A percentile compares a stretch with the other conserved stretches of the same genome.
Conservation (phyloP, 495 filamentous ascomycete genomes). For the Tirmania nivea region DNA sequence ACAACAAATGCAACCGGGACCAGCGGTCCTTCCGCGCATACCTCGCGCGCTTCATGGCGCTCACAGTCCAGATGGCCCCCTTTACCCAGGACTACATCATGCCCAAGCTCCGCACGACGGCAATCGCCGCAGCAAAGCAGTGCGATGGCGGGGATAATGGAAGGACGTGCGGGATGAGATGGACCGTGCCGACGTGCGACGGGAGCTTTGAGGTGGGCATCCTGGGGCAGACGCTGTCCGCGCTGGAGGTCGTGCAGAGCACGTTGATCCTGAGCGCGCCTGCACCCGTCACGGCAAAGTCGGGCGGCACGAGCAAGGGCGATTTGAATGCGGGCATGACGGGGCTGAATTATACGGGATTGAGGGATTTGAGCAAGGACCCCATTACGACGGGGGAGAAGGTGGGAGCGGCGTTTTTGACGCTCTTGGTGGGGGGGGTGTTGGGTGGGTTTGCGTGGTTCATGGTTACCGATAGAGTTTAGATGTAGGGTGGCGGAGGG, state of each 20-base stretch:
- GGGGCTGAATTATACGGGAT: slow-evolving; percentile 10
- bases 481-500: too few species aligned
- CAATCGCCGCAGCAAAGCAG: slow-evolving; percentile 42
- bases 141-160: slow-evolving; percentile 40
- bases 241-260: slow-evolving; percentile 35
- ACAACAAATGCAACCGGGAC: slow-evolving; percentile 44
- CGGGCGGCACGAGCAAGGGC: slow-evolving; percentile 44
- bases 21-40: slow-evolving; percentile 76
- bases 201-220: slow-evolving; percentile 19
- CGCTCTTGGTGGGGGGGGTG: slow-evolving; percentile 22
- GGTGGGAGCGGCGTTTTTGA: slow-evolving; percentile 44
- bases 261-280: slow-evolving; percentile 25
- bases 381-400: slow-evolving; percentile 34
- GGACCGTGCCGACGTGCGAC: slow-evolving; percentile 33
- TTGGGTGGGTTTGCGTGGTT: neutral
- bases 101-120: slow-evolving; percentile 40
- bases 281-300: slow-evolving; percentile 32
- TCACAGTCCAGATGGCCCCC: slow-evolving; percentile 46
- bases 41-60: slow-evolving; percentile 60
- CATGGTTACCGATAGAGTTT: neutral
- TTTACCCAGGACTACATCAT: slow-evolving; percentile 40
- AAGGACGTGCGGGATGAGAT: slow-evolving; percentile 41
- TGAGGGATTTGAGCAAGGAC: slow-evolving; percentile 3
- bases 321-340: slow-evolving; percentile 34
- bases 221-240: slow-evolving; percentile 31